phyloP scores from a whole-genome alignment of 805 yeast species.

The Kodamaea hsintzibuensis region DNA sequence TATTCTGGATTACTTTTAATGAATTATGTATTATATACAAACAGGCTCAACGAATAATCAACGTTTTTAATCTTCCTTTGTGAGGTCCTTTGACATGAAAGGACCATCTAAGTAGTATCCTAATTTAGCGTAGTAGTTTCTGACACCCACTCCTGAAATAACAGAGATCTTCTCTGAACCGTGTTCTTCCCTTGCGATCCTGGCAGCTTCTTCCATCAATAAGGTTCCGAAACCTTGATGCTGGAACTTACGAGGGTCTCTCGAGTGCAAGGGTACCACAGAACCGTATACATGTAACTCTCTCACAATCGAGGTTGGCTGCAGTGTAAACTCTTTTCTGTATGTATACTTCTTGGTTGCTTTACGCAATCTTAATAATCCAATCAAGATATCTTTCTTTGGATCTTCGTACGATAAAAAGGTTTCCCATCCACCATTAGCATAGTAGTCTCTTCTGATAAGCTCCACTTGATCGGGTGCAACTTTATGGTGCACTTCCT shows the following conservation, averaged over 20 bases:
- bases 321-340: conserved; percentile 80
- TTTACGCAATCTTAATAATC: conserved; percentile 81
- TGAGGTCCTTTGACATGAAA: conserved; percentile 73
- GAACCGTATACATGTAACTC: conserved; percentile 97
- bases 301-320: conserved; percentile 92
- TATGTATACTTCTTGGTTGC: conserved; percentile 88
- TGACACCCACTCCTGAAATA: conserved; percentile 95
- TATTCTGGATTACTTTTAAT: neutral
- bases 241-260: conserved; percentile 97
- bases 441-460: conserved; percentile 92
- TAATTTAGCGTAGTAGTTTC: conserved; percentile 89
- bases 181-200: conserved; percentile 93
- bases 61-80: neutral
- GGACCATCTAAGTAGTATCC: conserved; percentile 96
- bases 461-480: conserved; percentile 96
- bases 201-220: conserved; percentile 97
- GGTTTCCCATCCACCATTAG: conserved; percentile 99
- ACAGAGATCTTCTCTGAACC: conserved; percentile 90
- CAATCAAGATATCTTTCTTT: conserved; percentile 91
- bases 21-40: conserved; percentile 6
- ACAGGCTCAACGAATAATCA: neutral
- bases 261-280: conserved; percentile 92
- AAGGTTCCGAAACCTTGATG: conserved; percentile 99
- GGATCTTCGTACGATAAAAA: conserved; percentile 96
- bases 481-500: conserved; percentile 95